Base-by-base conservation (phyloP, 148 eudicot species). In the Agrostemma githago region DNA sequence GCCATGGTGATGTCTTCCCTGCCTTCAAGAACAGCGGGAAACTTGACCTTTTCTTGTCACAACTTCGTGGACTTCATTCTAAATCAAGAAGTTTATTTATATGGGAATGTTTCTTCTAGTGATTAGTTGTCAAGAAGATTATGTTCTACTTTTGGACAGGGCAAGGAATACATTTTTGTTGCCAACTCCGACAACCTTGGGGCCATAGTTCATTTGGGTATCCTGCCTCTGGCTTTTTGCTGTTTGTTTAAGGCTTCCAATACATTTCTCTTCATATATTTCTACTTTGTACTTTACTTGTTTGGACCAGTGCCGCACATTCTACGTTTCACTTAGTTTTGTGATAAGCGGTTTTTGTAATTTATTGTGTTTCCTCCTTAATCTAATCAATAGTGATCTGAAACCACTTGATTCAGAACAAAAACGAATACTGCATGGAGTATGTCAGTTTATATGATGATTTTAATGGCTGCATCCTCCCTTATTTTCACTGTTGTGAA, bases 371-470 rank as follows among this genome's bases (percentile, higher is more conserved):
- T 81, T 73, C 66, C 76, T 83, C 85, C 97, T 92, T 88, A 85
- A 90, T 73, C 73, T 64, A 70, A 6, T 71, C 16, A 48, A 74
- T 82, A 95, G 99, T 92, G 84, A 92, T 95, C 84, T 78, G 92
- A 54, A 83, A 82, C 76, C 97, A 95, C 85, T 86, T 95, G 96
- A 77, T 95, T 76, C 80, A 74, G 37, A 89, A 95, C 79, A 92
- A 95, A 87, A 95, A 95, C 42, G 99, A 95, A 67, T 95, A 95
- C 83, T 95, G 99, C 86, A 95, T 95, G 99, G 99, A 95, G 98
- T 94, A 84, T 12, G 76, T 68, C 15, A 46, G 39, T 40, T 20
- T 38, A 48, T 51, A 51, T 46, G 41, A 15, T 56, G 61, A 26
- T 39, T 12, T 39, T 19, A 34, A 65, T 58, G 21, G 56, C 56